phyloP scores from a whole-genome alignment of 371 early-diverging fungal genomes.

The Choanephora cucurbitarum region DNA sequence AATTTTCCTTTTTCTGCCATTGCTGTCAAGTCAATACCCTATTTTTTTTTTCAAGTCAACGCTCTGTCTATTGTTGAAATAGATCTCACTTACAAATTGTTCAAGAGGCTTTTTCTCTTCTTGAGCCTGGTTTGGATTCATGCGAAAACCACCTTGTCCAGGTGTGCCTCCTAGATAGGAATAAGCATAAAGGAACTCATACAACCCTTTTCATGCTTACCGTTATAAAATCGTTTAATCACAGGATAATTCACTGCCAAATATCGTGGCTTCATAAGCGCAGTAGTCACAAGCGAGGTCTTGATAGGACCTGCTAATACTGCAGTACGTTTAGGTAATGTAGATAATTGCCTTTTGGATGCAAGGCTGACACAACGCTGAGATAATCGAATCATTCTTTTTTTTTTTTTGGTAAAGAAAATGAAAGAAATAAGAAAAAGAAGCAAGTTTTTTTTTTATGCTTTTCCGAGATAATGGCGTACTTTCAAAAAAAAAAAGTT shows the following conservation, averaged over 20 bases:
- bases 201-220: conserved; percentile 7
- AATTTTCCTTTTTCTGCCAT: conserved; percentile 67
- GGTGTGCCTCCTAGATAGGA: conserved; percentile 9
- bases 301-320: conserved; percentile 1
- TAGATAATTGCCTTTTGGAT: neutral
- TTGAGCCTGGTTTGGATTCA: conserved; percentile 45
- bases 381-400: conserved; percentile 4
- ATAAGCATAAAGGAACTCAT: neutral
- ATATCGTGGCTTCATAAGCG: conserved; percentile 3
- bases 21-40: conserved; percentile 73
- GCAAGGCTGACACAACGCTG: neutral
- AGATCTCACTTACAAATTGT: conserved; percentile 40
- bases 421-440: conserved; percentile 1
- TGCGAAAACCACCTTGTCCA: conserved; percentile 26
- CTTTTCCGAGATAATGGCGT: neutral
- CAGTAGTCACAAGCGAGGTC: conserved; percentile 1
- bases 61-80: neutral
- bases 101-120: conserved; percentile 43
- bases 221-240: conserved; percentile 19
- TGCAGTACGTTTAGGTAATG: neutral
- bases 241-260: neutral
- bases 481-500: neutral
- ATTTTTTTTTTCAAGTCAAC: neutral
- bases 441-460: neutral
- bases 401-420: neutral